phyloP scores from a whole-genome alignment of 2,329 filamentous ascomycete species.

The Aschersonia sp. region DNA sequence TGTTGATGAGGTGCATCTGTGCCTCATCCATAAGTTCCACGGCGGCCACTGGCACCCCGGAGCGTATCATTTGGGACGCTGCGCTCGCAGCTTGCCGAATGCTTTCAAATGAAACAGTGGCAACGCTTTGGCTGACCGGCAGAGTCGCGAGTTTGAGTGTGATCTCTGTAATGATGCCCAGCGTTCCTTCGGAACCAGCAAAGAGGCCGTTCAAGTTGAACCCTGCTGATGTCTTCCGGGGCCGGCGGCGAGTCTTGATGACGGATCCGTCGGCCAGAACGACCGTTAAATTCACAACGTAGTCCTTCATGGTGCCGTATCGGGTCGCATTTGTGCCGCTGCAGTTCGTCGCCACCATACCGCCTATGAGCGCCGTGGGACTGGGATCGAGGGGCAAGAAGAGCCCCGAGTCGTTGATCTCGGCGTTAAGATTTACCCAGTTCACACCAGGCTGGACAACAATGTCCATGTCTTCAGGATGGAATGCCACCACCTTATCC shows the following conservation, averaged over 20 bases:
- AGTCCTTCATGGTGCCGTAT: slow-evolving; percentile 67
- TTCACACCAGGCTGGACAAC: slow-evolving; percentile 55
- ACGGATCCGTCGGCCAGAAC: slow-evolving; percentile 52
- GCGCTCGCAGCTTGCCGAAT: slow-evolving; percentile 48
- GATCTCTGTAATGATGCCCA: slow-evolving; percentile 57
- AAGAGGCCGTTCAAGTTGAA: slow-evolving; percentile 60
- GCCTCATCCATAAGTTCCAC: slow-evolving; percentile 50
- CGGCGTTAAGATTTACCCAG: slow-evolving; percentile 53
- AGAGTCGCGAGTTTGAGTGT: slow-evolving; percentile 54
- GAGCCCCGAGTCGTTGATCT: slow-evolving; percentile 45
- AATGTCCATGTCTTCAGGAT: slow-evolving; percentile 57
- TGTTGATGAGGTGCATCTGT: slow-evolving; percentile 56
- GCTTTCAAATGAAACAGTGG: slow-evolving; percentile 44
- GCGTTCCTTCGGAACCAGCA: slow-evolving; percentile 55
- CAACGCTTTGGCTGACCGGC: slow-evolving; percentile 49
- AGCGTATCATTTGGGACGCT: slow-evolving; percentile 48
- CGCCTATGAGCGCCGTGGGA: slow-evolving; percentile 41
- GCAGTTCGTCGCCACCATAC: slow-evolving; percentile 55
- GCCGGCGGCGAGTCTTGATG: slow-evolving; percentile 53
- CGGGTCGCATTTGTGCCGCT: slow-evolving; percentile 45
- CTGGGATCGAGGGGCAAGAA: slow-evolving; percentile 60
- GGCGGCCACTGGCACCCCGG: slow-evolving; percentile 52
- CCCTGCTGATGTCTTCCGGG: slow-evolving; percentile 55
- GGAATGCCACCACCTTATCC: slow-evolving; percentile 49
- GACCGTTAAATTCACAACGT: slow-evolving; percentile 57